Percentiles rank a stretch among this genome's conserved stretches.
phyloP scores from a whole-genome alignment of 2,329 filamentous ascomycete species.

The Aspergillus sp. region DNA sequence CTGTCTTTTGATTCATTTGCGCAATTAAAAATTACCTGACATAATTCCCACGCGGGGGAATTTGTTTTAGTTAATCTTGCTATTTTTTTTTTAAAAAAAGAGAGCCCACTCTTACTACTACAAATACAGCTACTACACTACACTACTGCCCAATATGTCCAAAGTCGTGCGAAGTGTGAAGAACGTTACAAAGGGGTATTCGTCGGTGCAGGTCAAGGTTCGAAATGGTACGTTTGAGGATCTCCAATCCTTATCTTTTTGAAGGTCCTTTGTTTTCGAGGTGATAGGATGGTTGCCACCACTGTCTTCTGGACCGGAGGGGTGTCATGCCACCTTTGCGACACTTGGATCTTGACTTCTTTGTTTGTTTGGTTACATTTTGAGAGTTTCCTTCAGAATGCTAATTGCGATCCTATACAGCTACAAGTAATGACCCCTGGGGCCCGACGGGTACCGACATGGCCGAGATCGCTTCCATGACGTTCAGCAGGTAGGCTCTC shows the following conservation, averaged over 20 bases:
- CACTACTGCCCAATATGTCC: conserved; percentile 60
- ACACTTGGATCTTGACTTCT: not conserved
- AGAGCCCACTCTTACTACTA: no score
- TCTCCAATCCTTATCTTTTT: no score
- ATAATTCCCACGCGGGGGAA: no score
- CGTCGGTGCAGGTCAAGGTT: conserved; percentile 93
- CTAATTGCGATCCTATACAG: conserved; percentile 45
- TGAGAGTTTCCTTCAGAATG: conserved; percentile 1
- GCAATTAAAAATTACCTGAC: no score
- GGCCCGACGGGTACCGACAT: conserved; percentile 96
- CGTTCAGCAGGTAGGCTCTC: conserved; percentile 81
- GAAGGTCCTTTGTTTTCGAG: no score
- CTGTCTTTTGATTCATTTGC: no score
- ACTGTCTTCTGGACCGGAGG: no score
- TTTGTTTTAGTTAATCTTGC: no score
- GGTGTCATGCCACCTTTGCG: not conserved
- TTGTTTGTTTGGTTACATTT: not conserved
- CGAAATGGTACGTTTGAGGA: conserved; percentile 70
- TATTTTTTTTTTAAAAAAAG: no score
- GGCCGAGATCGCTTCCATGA: conserved; percentile 97
- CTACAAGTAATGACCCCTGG: conserved; percentile 98
- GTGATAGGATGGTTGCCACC: no score
- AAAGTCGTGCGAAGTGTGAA: conserved; percentile 97
- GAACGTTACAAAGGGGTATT: conserved; percentile 99
- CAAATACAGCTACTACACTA: no score